A percentile compares a stretch with the other conserved stretches of the same genome.
phyloP scores from a whole-genome alignment of 2,329 filamentous ascomycete genomes.

The Colletotrichum sp. region DNA sequence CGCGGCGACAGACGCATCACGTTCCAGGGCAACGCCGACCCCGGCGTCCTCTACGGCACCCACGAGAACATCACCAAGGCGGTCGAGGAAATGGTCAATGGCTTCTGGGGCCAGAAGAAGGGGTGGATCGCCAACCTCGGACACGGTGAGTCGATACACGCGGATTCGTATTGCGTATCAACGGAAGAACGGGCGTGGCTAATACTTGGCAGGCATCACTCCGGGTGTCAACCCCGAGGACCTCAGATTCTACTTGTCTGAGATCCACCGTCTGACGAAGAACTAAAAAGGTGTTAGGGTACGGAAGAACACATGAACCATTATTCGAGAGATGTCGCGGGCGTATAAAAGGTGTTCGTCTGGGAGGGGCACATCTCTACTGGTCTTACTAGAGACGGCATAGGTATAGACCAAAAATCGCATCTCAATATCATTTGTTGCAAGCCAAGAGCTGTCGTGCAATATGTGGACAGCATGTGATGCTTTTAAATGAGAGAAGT shows the following conservation, averaged over 20 bases:
- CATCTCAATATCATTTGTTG: background rate
- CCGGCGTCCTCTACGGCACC: conserved; percentile 88
- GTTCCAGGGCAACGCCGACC: conserved; percentile 95
- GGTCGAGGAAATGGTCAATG: conserved; percentile 85
- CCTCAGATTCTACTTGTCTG: conserved; percentile 91
- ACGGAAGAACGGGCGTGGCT: background rate
- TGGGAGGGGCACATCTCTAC: background rate
- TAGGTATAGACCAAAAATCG: background rate
- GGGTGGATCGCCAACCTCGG: conserved; percentile 98
- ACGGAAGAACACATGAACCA: background rate
- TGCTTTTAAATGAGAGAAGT: background rate
- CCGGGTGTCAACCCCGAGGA: conserved; percentile 94
- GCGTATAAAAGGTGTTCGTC: background rate
- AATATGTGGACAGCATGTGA: background rate
- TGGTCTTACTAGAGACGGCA: background rate
- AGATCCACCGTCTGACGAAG: conserved; percentile 77
- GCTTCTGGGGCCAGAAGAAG: conserved; percentile 83
- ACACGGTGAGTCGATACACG: conserved; percentile 70
- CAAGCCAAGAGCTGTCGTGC: background rate
- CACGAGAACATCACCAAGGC: conserved; percentile 80
- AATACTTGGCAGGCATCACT: conserved; percentile 72
- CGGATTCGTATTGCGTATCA: background rate
- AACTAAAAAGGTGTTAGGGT: conserved; percentile 25
- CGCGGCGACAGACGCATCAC: conserved; percentile 77
- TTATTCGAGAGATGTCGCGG: background rate